Percentiles rank a stretch among this genome's conserved stretches.
phyloP scores from a whole-genome alignment of 176 grass and related monocot species.

The Carex littledalei region DNA sequence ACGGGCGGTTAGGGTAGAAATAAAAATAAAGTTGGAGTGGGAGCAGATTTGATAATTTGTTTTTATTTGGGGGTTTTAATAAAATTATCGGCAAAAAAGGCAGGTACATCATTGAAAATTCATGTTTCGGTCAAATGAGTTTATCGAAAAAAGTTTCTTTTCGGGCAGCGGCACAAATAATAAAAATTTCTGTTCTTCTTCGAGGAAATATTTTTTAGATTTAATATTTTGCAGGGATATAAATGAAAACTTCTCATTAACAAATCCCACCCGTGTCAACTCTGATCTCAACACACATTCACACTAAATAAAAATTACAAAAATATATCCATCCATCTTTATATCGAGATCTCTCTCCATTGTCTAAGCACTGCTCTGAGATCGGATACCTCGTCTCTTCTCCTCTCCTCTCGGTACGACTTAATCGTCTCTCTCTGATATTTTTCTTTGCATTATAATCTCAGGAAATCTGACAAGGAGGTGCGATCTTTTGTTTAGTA shows the following conservation, averaged over 20 bases:
- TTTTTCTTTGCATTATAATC: neutral
- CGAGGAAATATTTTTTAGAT: neutral
- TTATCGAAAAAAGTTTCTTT: too few relatives aligned
- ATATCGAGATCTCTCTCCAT: conserved; percentile 12
- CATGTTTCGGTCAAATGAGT: too few relatives aligned
- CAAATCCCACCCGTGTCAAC: neutral
- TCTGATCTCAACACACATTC: neutral
- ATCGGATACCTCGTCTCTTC: neutral
- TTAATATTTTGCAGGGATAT: neutral
- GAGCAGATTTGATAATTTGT: too few relatives aligned
- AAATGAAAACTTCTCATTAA: neutral
- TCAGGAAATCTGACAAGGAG: neutral
- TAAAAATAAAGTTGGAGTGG: too few relatives aligned
- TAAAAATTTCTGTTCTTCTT: neutral
- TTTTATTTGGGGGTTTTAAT: too few relatives aligned
- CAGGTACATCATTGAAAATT: too few relatives aligned
- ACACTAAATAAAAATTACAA: conserved; percentile 11
- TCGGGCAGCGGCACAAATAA: too few relatives aligned
- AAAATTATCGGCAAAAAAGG: too few relatives aligned
- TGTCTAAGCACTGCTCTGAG: neutral
- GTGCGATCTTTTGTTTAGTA: too few relatives aligned
- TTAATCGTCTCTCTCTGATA: conserved; percentile 3
- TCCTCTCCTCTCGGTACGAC: neutral
- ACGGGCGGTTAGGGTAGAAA: too few relatives aligned
- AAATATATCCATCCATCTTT: conserved; percentile 19